Evolutionary conservation across 495 filamentous ascomycete genomes (phyloP).

Genomic region (Talaromyces wortmannii): DNA sequence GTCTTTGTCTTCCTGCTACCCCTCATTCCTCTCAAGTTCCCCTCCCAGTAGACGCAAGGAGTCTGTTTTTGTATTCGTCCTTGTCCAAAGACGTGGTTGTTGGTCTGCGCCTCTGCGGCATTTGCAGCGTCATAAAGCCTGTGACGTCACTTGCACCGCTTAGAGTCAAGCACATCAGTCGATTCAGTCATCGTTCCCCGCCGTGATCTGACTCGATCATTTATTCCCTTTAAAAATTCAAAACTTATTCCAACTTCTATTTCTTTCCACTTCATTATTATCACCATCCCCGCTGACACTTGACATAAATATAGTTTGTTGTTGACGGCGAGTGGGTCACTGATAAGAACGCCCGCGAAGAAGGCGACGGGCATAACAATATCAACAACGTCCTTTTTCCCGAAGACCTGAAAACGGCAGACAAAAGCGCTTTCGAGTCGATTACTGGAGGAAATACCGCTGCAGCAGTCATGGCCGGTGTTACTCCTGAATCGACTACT

Average conservation of each 20-base stretch:
- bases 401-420: constrained; percentile 54
- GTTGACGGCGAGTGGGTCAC: constrained; percentile 84
- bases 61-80: background rate
- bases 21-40: background rate
- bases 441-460: constrained; percentile 8
- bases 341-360: constrained; percentile 69
- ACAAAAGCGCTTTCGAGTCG: constrained; percentile 17
- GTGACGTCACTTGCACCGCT: constrained; percentile 5
- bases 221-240: constrained; percentile 1
- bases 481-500: constrained; percentile 68
- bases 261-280: constrained; percentile 1
- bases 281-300: background rate
- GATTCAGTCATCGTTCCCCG: background rate
- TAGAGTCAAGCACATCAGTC: background rate
- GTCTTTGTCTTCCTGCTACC: background rate
- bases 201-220: background rate
- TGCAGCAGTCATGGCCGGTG: constrained; percentile 57
- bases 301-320: constrained; percentile 60
- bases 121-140: background rate
- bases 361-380: constrained; percentile 70
- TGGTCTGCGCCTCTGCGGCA: background rate
- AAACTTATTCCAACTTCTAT: background rate
- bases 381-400: constrained; percentile 83
- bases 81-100: background rate
- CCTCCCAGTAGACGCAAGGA: background rate